Conservation (phyloP, 2,329 filamentous ascomycete species). For the Penicillium sp. region DNA sequence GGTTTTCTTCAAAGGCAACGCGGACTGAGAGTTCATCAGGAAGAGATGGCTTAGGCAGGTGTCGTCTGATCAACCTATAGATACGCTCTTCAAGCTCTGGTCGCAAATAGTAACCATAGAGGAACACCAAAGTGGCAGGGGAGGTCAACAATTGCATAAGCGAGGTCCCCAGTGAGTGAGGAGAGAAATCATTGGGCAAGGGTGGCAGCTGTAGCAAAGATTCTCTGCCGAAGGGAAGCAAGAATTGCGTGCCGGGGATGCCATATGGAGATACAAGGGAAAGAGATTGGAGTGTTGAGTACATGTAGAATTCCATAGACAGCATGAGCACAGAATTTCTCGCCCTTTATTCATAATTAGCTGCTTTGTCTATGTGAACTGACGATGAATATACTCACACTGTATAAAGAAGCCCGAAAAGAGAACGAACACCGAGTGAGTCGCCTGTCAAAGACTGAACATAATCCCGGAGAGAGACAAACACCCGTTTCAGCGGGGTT, state of each 20-base stretch:
- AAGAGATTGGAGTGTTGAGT: slow-evolving; percentile 44
- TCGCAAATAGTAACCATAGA: slow-evolving; percentile 37
- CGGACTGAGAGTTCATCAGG: slow-evolving; percentile 44
- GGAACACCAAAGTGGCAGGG: slow-evolving; percentile 37
- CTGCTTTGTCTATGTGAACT: neutral
- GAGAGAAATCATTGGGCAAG: slow-evolving; percentile 30
- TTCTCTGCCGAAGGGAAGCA: slow-evolving; percentile 38
- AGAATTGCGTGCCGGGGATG: slow-evolving; percentile 30
- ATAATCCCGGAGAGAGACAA: slow-evolving; percentile 29
- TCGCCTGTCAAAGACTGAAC: slow-evolving; percentile 24
- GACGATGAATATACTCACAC: slow-evolving; percentile 24
- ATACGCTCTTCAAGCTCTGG: slow-evolving; percentile 40
- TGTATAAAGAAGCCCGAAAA: slow-evolving; percentile 29
- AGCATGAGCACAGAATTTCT: slow-evolving; percentile 37
- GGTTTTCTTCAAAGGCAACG: slow-evolving; percentile 44
- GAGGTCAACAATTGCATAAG: slow-evolving; percentile 29
- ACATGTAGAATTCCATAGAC: slow-evolving; percentile 44
- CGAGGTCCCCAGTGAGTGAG: slow-evolving; percentile 27
- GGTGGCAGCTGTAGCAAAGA: slow-evolving; percentile 37
- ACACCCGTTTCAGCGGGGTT: slow-evolving; percentile 36
- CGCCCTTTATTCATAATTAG: slow-evolving; percentile 30
- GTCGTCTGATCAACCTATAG: slow-evolving; percentile 41
- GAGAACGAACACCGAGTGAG: slow-evolving; percentile 26
- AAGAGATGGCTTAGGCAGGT: slow-evolving; percentile 41
- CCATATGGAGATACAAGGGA: slow-evolving; percentile 37